Evolutionary conservation across 176 grass and related monocot species (phyloP).

Genomic region (Zoysia pacifica): DNA sequence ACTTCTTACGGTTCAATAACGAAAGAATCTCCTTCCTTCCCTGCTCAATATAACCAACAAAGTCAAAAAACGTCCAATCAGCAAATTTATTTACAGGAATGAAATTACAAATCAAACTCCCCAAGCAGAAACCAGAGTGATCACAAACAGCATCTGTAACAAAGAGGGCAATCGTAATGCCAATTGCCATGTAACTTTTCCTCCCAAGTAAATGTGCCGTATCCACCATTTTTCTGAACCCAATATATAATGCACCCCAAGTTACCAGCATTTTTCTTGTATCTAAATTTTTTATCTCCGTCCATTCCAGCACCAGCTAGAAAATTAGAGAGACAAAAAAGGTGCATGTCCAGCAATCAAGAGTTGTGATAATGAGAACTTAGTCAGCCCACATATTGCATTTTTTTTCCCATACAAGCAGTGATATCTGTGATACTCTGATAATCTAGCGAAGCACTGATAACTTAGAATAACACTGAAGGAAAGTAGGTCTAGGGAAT

Average conservation of each 20-base stretch:
- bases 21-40: slow-evolving; percentile 83
- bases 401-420: not conserved
- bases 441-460: not conserved
- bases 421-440: not conserved
- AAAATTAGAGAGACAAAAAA: not conserved
- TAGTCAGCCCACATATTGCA: not conserved
- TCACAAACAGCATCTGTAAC: not conserved
- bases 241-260: not conserved
- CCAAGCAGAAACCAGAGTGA: not conserved
- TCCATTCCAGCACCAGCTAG: not conserved
- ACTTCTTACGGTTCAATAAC: slow-evolving; percentile 63
- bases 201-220: not conserved
- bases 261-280: not conserved
- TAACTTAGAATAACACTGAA: not conserved
- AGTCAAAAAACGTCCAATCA: slow-evolving; percentile 1
- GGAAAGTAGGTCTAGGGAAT: not conserved
- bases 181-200: not conserved
- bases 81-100: not conserved
- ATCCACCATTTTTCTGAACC: not conserved
- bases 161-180: not conserved
- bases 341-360: not conserved
- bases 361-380: not conserved
- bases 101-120: not conserved
- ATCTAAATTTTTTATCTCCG: not conserved
- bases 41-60: slow-evolving; percentile 35